Conservation (phyloP, 805 yeast species). For the Starmera dryadoides region DNA sequence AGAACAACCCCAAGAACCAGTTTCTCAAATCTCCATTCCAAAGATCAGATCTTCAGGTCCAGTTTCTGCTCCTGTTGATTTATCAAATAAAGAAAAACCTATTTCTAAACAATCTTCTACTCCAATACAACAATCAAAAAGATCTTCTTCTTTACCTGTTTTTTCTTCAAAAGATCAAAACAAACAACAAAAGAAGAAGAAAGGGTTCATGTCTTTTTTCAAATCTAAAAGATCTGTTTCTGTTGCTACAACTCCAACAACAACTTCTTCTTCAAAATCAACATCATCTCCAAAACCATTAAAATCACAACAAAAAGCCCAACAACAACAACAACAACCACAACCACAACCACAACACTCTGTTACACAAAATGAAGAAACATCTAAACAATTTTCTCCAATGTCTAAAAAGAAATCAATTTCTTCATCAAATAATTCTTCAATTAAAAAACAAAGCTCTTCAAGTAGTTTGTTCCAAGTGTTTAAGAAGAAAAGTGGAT, state of each 20-base stretch:
- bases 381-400: too few relatives aligned
- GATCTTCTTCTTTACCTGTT: conserved; percentile 1
- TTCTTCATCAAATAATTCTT: background rate
- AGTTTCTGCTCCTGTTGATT: too few relatives aligned
- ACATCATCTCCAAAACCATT: conserved; percentile 2
- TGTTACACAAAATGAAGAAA: too few relatives aligned
- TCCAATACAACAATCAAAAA: background rate
- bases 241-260: conserved; percentile 3
- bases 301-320: background rate
- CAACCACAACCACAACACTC: background rate
- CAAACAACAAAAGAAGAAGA: conserved; percentile 8
- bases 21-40: background rate
- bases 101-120: background rate
- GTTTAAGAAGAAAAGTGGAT: conserved; percentile 12
- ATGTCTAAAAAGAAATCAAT: background rate
- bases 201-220: conserved; percentile 17
- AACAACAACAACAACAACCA: background rate
- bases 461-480: conserved; percentile 15
- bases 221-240: conserved; percentile 15
- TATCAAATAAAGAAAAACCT: background rate
- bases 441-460: background rate
- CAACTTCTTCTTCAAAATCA: background rate
- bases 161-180: background rate
- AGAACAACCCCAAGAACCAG: background rate
- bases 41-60: background rate